These are phyloP conservation scores for Farysia itapuensis DNA, from an alignment of 1,284 basidiomycete genomes.

Conservation along the genomic window DNA sequence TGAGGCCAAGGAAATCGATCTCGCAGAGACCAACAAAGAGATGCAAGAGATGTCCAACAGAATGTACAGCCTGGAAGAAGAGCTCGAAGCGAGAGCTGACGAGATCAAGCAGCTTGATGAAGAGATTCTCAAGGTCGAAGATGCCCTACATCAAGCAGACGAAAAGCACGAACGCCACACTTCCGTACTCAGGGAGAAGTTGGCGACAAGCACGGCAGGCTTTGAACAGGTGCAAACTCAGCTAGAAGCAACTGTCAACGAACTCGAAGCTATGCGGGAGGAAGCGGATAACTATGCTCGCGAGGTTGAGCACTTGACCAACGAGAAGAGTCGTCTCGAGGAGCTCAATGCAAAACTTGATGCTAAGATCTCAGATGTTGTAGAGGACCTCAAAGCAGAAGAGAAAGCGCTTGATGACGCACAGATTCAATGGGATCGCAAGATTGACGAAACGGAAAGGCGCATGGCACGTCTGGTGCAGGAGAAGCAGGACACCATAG, in stretches of 20 bases:
- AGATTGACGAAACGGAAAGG: conserved; percentile 47
- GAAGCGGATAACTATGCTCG: conserved; percentile 34
- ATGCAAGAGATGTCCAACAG: conserved; percentile 64
- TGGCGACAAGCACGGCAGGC: conserved; percentile 17
- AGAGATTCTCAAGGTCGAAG: conserved; percentile 70
- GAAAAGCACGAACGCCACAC: conserved; percentile 45
- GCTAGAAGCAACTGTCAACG: conserved; percentile 28
- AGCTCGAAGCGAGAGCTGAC: conserved; percentile 35
- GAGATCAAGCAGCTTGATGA: conserved; percentile 64
- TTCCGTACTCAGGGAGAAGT: conserved; percentile 35
- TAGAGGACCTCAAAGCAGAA: conserved; percentile 61
- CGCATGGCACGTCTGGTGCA: conserved; percentile 41
- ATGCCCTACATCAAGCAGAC: conserved; percentile 66
- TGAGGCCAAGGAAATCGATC: conserved; percentile 57
- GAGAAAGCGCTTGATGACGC: conserved; percentile 60
- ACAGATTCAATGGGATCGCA: conserved; percentile 61
- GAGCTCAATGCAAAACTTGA: conserved; percentile 48
- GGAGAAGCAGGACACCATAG: conserved; percentile 49
- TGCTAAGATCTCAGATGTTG: conserved; percentile 55
- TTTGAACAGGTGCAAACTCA: conserved; percentile 19
- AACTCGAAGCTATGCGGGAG: conserved; percentile 40
- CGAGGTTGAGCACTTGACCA: conserved; percentile 35
- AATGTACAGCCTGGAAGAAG: conserved; percentile 39
- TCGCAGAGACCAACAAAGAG: conserved; percentile 64
- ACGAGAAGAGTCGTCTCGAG: conserved; percentile 30